A percentile compares a stretch with the other conserved stretches of the same genome.
Conservation (phyloP, 805 yeast species). For the Candida ortonii region DNA sequence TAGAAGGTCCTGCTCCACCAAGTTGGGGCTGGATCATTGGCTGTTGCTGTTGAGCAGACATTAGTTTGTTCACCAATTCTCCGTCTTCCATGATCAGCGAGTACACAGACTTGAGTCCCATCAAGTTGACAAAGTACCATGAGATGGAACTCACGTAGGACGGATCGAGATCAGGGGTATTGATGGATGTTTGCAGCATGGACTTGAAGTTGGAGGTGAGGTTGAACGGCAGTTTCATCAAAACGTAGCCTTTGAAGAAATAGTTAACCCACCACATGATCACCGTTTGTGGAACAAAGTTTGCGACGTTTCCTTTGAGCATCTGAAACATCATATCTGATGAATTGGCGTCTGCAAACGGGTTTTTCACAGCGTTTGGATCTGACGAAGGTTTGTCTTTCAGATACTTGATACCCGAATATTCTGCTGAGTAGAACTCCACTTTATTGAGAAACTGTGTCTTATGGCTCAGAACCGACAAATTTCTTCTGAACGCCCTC, state of each 20-base stretch:
- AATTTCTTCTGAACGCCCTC: slow-evolving; percentile 53
- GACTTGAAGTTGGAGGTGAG: slow-evolving; percentile 84
- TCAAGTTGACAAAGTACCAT: slow-evolving; percentile 88
- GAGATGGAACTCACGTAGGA: slow-evolving; percentile 92
- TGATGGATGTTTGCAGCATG: slow-evolving; percentile 87
- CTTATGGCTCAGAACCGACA: slow-evolving; percentile 41
- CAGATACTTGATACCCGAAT: slow-evolving; percentile 44
- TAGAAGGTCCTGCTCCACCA: slow-evolving; percentile 60
- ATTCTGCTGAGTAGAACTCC: slow-evolving; percentile 45
- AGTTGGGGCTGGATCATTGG: slow-evolving; percentile 28
- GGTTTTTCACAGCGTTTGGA: slow-evolving; percentile 45
- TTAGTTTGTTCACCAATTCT: slow-evolving; percentile 43
- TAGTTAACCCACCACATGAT: slow-evolving; percentile 96
- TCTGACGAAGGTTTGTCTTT: slow-evolving; percentile 44
- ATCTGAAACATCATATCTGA: slow-evolving; percentile 72
- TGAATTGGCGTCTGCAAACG: slow-evolving; percentile 66
- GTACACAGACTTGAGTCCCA: slow-evolving; percentile 81
- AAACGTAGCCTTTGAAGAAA: slow-evolving; percentile 87
- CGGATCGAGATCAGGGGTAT: slow-evolving; percentile 80
- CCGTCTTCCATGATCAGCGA: slow-evolving; percentile 61
- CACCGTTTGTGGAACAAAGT: slow-evolving; percentile 85
- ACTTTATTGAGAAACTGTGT: slow-evolving; percentile 56
- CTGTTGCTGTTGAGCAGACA: slow-evolving; percentile 39
- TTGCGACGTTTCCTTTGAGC: slow-evolving; percentile 79
- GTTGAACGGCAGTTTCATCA: slow-evolving; percentile 89